Evolutionary conservation across 345 rosid genomes (phyloP), one percentile per base, ranked within the genome.

Genomic region (Pugionium dolabratum): DNA sequence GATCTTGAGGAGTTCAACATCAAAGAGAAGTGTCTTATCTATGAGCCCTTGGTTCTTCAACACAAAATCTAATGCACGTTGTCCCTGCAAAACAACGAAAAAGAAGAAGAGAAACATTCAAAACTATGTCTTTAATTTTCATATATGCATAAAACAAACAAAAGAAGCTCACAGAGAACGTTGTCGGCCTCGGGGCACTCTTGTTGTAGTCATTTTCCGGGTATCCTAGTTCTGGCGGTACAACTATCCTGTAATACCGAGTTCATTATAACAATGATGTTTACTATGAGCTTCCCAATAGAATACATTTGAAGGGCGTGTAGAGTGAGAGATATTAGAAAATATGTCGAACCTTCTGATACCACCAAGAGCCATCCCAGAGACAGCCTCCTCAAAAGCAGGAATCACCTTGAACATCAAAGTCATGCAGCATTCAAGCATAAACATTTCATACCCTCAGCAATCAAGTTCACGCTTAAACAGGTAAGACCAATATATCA

Each of bases 151-250:
- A 10, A 43, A n/a, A 9, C 43, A 39, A 48, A 55, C 47, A 10
- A 73, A 26, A 34, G 58, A 75, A 60, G 18, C 78, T 79, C 79
- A 93, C 97, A 60, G 97, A 90, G 75, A 93, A 93, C 47, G 98
- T 93, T 35, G 86, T 83, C 25, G 96, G 98, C 64, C 71, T 83
- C 37, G 97, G 97, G 5, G 74, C 95, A 52, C 91, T 83, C 73
- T 70, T 88, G 81, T 83, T 93, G 89, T 33, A 88, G 76, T 90
- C 95, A 76, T 86, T 86, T 61, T 74, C 97, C 9, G 98, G 98
- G 79, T 90, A 90, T 75, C 97, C 98, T 61, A 90, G 64, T 64
- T 93, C 98, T 11, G 98, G 98, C 2, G 96, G 98, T 73, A 90
- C 98, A 78, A 86, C 78, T 71, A 90, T 79, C 97, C 97, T 90